Evolutionary conservation across 495 filamentous ascomycete species (phyloP), one percentile per base, ranked within the genome.

Genomic region (Cladorrhinum samala): DNA sequence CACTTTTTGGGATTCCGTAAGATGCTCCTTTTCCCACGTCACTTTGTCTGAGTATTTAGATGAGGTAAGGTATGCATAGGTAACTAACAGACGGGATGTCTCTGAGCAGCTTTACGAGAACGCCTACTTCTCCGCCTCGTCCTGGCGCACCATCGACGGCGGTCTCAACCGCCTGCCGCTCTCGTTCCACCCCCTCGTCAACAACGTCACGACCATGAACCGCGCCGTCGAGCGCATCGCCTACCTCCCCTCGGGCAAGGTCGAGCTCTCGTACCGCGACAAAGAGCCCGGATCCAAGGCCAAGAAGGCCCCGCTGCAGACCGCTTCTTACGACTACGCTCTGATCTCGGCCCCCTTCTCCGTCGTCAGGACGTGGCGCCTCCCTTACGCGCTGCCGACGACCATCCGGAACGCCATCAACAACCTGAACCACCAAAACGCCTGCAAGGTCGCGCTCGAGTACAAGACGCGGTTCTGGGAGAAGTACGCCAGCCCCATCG

Each of bases 381-480:
- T 81, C 3, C 77, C 77, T 1, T 39, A 57, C 52, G 36, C 52
- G 16, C 58, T 72, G 3, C 61, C 66, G 9, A 27, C 62, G 14
- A 74, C 56, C 27, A 76, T 87, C 27, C 63, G 68, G 52, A 77
- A 81, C 24, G 84, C 84, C 2, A 86, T 88, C 60, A 59, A 64
- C n/a, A 72, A 76, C 9, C 58, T 87, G 54, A 76, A 74, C 18
- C 87, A 86, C 64, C 53, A 56, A 1, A 67, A 72, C 0, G 75
- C 80, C 14, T 88, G 84, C 72, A 88, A 88, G 52, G 70, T 88
- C 0, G 76, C 83, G 0, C 72, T 88, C 2, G 81, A 82, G 39
- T 88, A 81, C 65, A 63, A 70, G 52, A 77, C 78, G 0, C 76
- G 84, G 3, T 88, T 87, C 75, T 88, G 85, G 84, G 84, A 87